Evolutionary conservation across 1,139 yeast genomes (phyloP).

Genomic region (Blastobotrys petasosporus): DNA sequence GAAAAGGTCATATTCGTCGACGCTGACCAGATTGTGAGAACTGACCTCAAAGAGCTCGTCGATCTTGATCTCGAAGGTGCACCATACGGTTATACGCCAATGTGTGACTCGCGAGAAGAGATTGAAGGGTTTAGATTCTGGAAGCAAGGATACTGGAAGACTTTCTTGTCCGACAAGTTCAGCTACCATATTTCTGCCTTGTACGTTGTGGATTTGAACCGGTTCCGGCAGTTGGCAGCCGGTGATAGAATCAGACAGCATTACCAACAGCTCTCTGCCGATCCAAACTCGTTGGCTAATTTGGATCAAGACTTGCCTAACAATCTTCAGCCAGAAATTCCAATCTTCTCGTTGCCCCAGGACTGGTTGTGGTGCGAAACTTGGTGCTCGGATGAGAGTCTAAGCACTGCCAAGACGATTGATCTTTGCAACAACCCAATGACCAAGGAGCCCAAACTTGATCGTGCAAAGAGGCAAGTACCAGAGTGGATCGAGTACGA

Average conservation of each 20-base stretch:
- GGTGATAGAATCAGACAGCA: slow-evolving; percentile 83
- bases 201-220: slow-evolving; percentile 68
- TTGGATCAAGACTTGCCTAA: slow-evolving; percentile 92
- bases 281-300: slow-evolving; percentile 70
- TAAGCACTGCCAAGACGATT: slow-evolving; percentile 62
- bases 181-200: slow-evolving; percentile 83
- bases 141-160: slow-evolving; percentile 89
- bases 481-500: slow-evolving; percentile 75
- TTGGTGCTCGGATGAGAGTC: slow-evolving; percentile 71
- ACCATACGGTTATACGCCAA: slow-evolving; percentile 80
- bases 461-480: slow-evolving; percentile 64
- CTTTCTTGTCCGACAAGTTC: slow-evolving; percentile 44
- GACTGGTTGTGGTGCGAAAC: slow-evolving; percentile 95
- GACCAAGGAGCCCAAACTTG: slow-evolving; percentile 71
- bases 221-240: slow-evolving; percentile 58
- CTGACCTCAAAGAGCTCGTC: slow-evolving; percentile 64
- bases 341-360: slow-evolving; percentile 67
- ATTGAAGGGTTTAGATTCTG: slow-evolving; percentile 88
- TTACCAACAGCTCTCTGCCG: slow-evolving; percentile 75
- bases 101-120: slow-evolving; percentile 76
- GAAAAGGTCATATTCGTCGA: slow-evolving; percentile 78
- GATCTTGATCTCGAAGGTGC: slow-evolving; percentile 67
- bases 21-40: slow-evolving; percentile 72
- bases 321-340: slow-evolving; percentile 62
- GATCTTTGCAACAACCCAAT: slow-evolving; percentile 81